Evolutionary conservation across 176 grass and related monocot species (phyloP), one percentile per base, ranked within the genome.

Genomic region (Alloteropsis semialata): DNA sequence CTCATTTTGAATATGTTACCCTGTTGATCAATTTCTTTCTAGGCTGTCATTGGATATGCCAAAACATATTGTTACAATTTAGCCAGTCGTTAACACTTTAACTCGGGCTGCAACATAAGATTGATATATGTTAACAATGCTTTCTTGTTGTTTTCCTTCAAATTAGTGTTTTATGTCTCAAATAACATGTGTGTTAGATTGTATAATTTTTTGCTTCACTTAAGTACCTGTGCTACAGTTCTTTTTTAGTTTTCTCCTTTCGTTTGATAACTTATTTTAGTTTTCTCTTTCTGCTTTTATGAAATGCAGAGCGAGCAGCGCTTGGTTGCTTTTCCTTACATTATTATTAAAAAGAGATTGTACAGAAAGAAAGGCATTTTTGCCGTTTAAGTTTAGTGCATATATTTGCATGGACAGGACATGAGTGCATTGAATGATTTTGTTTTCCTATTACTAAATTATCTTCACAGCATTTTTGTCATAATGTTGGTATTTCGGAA

Each of bases 401-500:
- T 37, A 33, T 62, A 76, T 82, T 57, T 44, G 44, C 45, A 75
- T 53, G 58, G 46, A 33, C 43, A 51, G n/a, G 69, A 33, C 43
- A 51, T 17, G 69, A 32, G 34, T 39, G 69, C 51, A 77, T n/a
- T 37, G 18, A 18, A 66, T 49, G 37, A 29, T 55, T 37, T 48
- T 18, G 13, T 53, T 16, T 42, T 21, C 36, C 14, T 50, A 29
- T 30, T 79, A 27, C 49, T 88, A 41, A 65, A 11, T 51, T 63
- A 66, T 72, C 4, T 72, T 77, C 39, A 45, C 55, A 79, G 22
- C 65, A 77, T 27, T 41, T 41, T 76, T 10, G 5, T 43, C 57
- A 56, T 65, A 59, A 63, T 29, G 34, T 65, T 74, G 73, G 30
- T 65, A 9, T 69, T 75, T 30, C 12, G 2, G 39, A 81, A 87